These are phyloP conservation scores for Helicocarpus griseus DNA, from an alignment of 2,329 filamentous ascomycete species.

Conservation along the genomic window DNA sequence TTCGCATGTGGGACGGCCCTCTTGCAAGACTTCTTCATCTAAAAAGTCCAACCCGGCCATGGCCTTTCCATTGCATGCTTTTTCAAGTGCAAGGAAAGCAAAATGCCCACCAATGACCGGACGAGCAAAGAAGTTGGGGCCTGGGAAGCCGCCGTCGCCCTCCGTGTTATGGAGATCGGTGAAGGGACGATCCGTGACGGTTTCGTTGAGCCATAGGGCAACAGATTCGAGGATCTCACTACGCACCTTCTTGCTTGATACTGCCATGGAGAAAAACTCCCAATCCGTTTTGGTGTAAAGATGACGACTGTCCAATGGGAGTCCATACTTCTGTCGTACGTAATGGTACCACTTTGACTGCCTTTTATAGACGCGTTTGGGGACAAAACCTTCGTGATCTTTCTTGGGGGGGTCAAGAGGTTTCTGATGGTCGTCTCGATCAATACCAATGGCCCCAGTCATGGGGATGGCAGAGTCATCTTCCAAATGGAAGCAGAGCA, in stretches of 20 bases:
- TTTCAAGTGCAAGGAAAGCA: constrained; percentile 70
- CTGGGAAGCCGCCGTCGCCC: constrained; percentile 63
- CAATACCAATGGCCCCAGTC: constrained; percentile 8
- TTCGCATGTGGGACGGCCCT: background rate
- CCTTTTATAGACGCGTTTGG: constrained; percentile 63
- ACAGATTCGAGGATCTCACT: constrained; percentile 64
- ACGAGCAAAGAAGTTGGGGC: constrained; percentile 65
- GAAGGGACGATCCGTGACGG: constrained; percentile 62
- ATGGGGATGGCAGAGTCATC: background rate
- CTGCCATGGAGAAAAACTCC: constrained; percentile 80
- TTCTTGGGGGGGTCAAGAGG: constrained; percentile 10
- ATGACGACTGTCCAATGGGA: constrained; percentile 73
- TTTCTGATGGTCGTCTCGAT: constrained; percentile 14
- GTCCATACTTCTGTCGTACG: constrained; percentile 70
- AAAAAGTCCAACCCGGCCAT: constrained; percentile 46
- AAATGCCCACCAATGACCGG: constrained; percentile 82
- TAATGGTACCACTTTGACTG: constrained; percentile 73
- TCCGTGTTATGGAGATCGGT: constrained; percentile 79
- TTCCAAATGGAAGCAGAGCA: constrained; percentile 68
- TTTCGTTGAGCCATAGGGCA: constrained; percentile 77
- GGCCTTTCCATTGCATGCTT: constrained; percentile 64
- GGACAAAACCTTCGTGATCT: constrained; percentile 49
- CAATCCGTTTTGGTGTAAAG: constrained; percentile 84
- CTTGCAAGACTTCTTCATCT: constrained; percentile 6
- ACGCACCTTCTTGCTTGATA: constrained; percentile 59